phyloP scores from a whole-genome alignment of 2,329 filamentous ascomycete genomes.

The Paecilomyces sp. region DNA sequence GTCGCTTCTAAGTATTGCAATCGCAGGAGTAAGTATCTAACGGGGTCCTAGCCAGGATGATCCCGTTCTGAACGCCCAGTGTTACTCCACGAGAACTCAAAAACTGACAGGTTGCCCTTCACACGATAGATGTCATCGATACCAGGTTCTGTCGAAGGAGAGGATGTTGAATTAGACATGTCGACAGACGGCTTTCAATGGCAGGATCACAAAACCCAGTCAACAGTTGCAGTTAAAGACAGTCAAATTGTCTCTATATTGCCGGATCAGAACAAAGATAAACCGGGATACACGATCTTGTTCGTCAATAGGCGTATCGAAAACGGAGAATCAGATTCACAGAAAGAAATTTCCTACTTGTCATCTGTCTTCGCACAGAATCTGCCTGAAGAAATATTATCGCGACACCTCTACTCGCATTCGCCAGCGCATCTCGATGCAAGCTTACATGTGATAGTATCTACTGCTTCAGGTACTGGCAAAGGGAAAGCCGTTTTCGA shows the following conservation, averaged over 20 bases:
- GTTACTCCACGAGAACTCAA: background rate
- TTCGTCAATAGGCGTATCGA: conserved; percentile 11
- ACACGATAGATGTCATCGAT: background rate
- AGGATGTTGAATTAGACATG: background rate
- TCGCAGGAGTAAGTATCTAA: background rate
- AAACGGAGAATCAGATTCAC: background rate
- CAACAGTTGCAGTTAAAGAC: conserved; percentile 10
- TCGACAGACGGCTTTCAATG: conserved; percentile 12
- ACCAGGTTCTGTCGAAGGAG: background rate
- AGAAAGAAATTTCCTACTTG: conserved; percentile 6
- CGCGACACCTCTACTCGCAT: conserved; percentile 8
- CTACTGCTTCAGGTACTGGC: conserved; percentile 58
- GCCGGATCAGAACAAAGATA: conserved; percentile 1
- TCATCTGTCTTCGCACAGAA: conserved; percentile 10
- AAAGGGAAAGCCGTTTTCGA: conserved; percentile 52
- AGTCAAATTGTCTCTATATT: conserved; percentile 19
- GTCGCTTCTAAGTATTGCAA: background rate
- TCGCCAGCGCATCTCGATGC: conserved; percentile 15
- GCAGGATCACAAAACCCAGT: conserved; percentile 5
- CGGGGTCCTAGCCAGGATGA: background rate
- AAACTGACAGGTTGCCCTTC: background rate
- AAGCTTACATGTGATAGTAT: conserved; percentile 57
- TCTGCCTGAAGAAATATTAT: conserved; percentile 11
- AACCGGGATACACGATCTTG: conserved; percentile 12
- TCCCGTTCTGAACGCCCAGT: background rate